A percentile compares a stretch with the other conserved stretches of the same genome.
Evolutionary conservation across 768 basidiomycete species (phyloP).

Genomic region (Rhodotorula paludigena): DNA sequence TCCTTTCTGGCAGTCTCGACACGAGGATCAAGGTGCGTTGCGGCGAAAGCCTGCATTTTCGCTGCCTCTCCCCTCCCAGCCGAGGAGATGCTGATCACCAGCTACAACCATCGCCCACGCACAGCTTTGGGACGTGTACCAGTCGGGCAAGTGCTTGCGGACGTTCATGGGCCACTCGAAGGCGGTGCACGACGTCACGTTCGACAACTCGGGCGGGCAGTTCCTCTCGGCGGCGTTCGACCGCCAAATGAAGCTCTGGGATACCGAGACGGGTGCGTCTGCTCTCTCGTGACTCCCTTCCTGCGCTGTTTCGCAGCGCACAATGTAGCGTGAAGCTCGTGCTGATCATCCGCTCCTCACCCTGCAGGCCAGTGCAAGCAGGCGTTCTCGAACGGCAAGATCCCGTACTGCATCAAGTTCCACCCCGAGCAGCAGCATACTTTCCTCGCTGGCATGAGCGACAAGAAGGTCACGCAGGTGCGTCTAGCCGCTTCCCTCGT

Average conservation of each 20-base stretch:
- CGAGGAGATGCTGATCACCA: not conserved
- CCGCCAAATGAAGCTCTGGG: constrained; percentile 97
- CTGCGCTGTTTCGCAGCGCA: not conserved
- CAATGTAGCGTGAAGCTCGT: too few species aligned
- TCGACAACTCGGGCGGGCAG: constrained; percentile 82
- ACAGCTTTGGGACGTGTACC: constrained; percentile 98
- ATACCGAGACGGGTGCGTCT: constrained; percentile 78
- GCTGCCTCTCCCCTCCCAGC: constrained; percentile 1
- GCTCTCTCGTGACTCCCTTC: not conserved
- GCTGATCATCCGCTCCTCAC: too few species aligned
- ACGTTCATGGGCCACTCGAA: constrained; percentile 97
- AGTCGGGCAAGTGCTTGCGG: constrained; percentile 88
- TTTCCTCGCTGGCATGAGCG: constrained; percentile 96
- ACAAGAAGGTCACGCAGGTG: constrained; percentile 98
- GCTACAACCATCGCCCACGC: not conserved
- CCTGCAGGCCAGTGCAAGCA: constrained; percentile 74
- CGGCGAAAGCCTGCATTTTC: too few species aligned
- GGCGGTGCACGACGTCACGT: constrained; percentile 91
- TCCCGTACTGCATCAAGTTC: constrained; percentile 90
- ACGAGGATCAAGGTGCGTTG: constrained; percentile 83
- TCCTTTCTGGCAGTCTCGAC: constrained; percentile 95
- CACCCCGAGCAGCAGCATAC: constrained; percentile 96
- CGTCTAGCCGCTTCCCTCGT: constrained; percentile 31
- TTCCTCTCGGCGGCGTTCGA: constrained; percentile 94
- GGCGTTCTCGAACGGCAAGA: constrained; percentile 95